Percentiles rank a stretch among this genome's conserved stretches.
phyloP scores from a whole-genome alignment of 2,329 filamentous ascomycete species.

The Fusarium sp. region DNA sequence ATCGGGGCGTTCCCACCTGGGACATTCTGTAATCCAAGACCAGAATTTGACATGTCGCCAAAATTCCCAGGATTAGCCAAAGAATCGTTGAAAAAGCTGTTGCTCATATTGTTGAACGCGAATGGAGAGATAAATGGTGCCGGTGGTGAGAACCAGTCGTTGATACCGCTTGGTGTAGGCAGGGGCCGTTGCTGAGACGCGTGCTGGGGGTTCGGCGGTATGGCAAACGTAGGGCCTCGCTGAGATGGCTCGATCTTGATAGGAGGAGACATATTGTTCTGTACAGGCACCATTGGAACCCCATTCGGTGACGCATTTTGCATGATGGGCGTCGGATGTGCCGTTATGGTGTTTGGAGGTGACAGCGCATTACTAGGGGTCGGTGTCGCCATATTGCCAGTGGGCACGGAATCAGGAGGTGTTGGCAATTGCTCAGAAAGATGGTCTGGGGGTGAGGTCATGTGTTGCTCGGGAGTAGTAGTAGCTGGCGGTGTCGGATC shows the following conservation, averaged over 20 bases:
- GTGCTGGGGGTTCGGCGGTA: constrained; percentile 53
- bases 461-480: constrained; percentile 44
- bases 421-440: constrained; percentile 54
- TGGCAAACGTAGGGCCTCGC: constrained; percentile 52
- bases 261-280: constrained; percentile 50
- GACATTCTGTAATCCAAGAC: constrained; percentile 50
- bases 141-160: constrained; percentile 66
- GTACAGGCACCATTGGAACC: constrained; percentile 36
- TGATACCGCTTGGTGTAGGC: constrained; percentile 53
- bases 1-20: constrained; percentile 40
- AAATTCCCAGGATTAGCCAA: constrained; percentile 47
- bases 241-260: constrained; percentile 45
- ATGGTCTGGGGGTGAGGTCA: constrained; percentile 47
- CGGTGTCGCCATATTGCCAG: constrained; percentile 46
- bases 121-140: constrained; percentile 66
- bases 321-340: constrained; percentile 47
- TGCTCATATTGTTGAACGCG: constrained; percentile 57
- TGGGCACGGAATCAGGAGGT: constrained; percentile 57
- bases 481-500: constrained; percentile 51
- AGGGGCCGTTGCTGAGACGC: constrained; percentile 58
- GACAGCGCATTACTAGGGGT: constrained; percentile 52
- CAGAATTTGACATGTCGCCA: constrained; percentile 46
- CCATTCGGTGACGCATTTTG: constrained; percentile 46
- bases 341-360: constrained; percentile 51
- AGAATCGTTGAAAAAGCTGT: constrained; percentile 56